Conservation (phyloP, 129 eudicot genomes). For the Cynara cardunculus region DNA sequence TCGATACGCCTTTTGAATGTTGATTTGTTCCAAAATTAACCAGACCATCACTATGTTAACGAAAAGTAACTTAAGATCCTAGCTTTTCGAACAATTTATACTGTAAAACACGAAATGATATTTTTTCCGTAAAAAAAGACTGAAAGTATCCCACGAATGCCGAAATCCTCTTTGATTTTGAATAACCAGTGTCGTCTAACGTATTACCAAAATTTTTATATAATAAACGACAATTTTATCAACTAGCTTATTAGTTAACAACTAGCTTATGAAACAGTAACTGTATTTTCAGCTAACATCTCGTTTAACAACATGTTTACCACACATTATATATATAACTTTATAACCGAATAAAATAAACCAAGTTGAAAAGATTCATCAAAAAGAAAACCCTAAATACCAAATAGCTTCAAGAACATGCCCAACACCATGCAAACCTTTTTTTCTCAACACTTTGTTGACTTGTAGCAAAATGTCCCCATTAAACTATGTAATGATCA, state of each 20-base stretch:
- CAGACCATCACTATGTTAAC: neutral
- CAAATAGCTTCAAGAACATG: constrained; percentile 11
- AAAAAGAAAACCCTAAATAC: neutral
- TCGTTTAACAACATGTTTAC: neutral
- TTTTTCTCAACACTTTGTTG: constrained; percentile 19
- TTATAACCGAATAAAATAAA: neutral
- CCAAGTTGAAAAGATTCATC: constrained; percentile 17
- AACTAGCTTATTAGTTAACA: neutral
- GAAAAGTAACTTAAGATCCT: neutral
- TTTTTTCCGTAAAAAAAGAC: neutral
- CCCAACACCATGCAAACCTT: constrained; percentile 4
- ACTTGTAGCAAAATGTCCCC: constrained; percentile 10
- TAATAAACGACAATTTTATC: neutral
- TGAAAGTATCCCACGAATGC: neutral
- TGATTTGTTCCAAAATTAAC: neutral
- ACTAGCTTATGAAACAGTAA: neutral
- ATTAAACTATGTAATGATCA: constrained; percentile 8
- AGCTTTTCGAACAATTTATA: neutral
- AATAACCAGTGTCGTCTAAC: neutral
- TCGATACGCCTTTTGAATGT: neutral
- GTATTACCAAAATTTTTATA: neutral
- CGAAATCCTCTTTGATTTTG: neutral
- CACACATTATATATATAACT: neutral
- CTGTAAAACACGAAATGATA: neutral
- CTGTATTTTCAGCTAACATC: neutral